Percentiles rank a stretch among this genome's conserved stretches.
Evolutionary conservation across 352 stramenopile genomes (phyloP).

Genomic region (Pythium scleroteichum): DNA sequence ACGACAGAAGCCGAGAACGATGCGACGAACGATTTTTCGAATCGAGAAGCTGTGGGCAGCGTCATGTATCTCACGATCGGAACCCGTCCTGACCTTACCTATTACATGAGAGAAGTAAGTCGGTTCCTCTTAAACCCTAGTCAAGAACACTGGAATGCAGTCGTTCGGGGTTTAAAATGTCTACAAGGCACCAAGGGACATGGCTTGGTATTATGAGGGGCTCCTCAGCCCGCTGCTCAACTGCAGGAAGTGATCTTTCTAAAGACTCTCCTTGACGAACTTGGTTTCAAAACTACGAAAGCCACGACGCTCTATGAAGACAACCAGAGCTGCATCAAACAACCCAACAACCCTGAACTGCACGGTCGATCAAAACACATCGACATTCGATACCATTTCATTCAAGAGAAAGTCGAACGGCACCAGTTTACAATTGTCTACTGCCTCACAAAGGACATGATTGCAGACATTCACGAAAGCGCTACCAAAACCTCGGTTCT

Average conservation of each 20-base stretch:
- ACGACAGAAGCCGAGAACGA: background rate
- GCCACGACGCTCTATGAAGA: slow-evolving; percentile 31
- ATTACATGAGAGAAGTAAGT: slow-evolving; percentile 20
- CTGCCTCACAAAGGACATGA: slow-evolving; percentile 29
- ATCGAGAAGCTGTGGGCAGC: slow-evolving; percentile 14
- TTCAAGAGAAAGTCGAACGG: slow-evolving; percentile 33
- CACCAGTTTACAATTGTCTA: slow-evolving; percentile 26
- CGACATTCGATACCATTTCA: slow-evolving; percentile 39
- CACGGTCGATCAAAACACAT: slow-evolving; percentile 37
- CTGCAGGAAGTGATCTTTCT: slow-evolving; percentile 24
- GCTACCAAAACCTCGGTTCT: slow-evolving; percentile 22
- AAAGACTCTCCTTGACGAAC: slow-evolving; percentile 1
- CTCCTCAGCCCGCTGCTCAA: background rate
- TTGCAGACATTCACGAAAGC: slow-evolving; percentile 34
- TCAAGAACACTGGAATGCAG: slow-evolving; percentile 18
- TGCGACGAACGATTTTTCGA: background rate
- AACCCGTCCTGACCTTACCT: slow-evolving; percentile 4
- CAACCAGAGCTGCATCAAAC: slow-evolving; percentile 41
- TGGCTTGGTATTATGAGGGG: slow-evolving; percentile 17
- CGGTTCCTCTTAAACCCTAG: slow-evolving; percentile 19
- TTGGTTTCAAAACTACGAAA: slow-evolving; percentile 1
- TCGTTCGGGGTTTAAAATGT: slow-evolving; percentile 15
- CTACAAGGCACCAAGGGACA: slow-evolving; percentile 8
- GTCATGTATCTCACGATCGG: slow-evolving; percentile 27
- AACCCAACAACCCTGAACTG: slow-evolving; percentile 30